Conservation (phyloP, 139 green algal genomes). For the Penium margaritaceum region DNA sequence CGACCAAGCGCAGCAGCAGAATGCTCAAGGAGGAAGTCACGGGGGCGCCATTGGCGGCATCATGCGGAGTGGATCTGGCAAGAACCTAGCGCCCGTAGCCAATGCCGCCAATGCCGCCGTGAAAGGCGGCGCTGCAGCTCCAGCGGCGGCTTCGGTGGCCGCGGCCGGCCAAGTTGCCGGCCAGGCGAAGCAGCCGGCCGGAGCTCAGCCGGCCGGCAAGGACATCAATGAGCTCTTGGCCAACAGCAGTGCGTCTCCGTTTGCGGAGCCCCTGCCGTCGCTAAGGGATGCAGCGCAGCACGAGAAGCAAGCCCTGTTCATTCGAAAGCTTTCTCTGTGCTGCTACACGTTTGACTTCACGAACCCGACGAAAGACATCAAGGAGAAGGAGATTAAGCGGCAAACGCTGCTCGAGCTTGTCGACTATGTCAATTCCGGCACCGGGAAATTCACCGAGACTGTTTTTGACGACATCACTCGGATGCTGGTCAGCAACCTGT, state of each 20-base stretch:
- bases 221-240: neutral
- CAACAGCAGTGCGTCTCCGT: constrained; percentile 9
- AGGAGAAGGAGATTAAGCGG: constrained; percentile 98
- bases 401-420: constrained; percentile 94
- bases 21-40: neutral
- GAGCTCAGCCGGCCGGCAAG: neutral
- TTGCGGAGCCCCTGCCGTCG: constrained; percentile 60
- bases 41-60: too few relatives aligned
- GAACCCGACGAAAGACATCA: constrained; percentile 69
- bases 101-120: constrained; percentile 2
- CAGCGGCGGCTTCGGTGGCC: neutral
- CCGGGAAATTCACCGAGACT: constrained; percentile 90
- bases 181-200: neutral
- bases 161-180: neutral
- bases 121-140: neutral
- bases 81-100: neutral
- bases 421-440: constrained; percentile 89
- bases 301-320: constrained; percentile 87
- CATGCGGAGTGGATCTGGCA: too few relatives aligned
- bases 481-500: constrained; percentile 92
- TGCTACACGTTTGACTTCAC: constrained; percentile 91
- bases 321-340: constrained; percentile 93
- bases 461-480: constrained; percentile 86
- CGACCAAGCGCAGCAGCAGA: neutral
- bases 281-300: constrained; percentile 79